Evolutionary conservation across 768 basidiomycete genomes (phyloP).

Genomic region (Scleroderma bovista): DNA sequence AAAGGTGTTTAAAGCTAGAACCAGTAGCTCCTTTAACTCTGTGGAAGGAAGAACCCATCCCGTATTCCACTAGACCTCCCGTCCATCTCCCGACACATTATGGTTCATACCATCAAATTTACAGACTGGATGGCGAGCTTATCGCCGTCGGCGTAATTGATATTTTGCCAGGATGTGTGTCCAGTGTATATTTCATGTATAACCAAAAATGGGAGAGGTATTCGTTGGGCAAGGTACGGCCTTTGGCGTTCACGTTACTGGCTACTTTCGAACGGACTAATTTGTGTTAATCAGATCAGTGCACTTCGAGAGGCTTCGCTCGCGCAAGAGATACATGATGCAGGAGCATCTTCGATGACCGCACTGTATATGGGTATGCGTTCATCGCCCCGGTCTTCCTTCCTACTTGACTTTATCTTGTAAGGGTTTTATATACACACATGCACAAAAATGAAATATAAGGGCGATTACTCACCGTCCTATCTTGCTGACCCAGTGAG

Average conservation of each 20-base stretch:
- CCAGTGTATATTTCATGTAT: constrained; percentile 88
- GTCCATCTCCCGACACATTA: constrained; percentile 66
- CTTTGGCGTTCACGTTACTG: not conserved
- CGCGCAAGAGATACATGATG: constrained; percentile 65
- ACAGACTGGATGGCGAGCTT: constrained; percentile 73
- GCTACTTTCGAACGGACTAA: not conserved
- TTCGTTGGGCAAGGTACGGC: constrained; percentile 69
- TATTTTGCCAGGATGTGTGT: constrained; percentile 82
- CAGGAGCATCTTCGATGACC: constrained; percentile 57
- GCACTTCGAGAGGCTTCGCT: constrained; percentile 79
- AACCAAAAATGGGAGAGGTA: constrained; percentile 61
- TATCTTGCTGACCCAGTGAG: constrained; percentile 81
- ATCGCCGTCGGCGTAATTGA: constrained; percentile 88
- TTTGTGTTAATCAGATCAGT: constrained; percentile 50
- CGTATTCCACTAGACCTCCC: constrained; percentile 45
- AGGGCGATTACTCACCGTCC: constrained; percentile 88
- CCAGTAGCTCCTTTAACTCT: not conserved
- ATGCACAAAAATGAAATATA: constrained; percentile 94
- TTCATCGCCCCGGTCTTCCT: not conserved
- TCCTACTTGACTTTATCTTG: not conserved
- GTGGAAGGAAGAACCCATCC: constrained; percentile 53
- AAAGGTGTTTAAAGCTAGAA: not conserved
- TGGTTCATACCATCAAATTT: constrained; percentile 92
- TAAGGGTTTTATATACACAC: constrained; percentile 90
- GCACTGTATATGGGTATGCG: constrained; percentile 83